Evolutionary conservation across 2,329 filamentous ascomycete genomes (phyloP).

Genomic region (Monosporascus sp.): DNA sequence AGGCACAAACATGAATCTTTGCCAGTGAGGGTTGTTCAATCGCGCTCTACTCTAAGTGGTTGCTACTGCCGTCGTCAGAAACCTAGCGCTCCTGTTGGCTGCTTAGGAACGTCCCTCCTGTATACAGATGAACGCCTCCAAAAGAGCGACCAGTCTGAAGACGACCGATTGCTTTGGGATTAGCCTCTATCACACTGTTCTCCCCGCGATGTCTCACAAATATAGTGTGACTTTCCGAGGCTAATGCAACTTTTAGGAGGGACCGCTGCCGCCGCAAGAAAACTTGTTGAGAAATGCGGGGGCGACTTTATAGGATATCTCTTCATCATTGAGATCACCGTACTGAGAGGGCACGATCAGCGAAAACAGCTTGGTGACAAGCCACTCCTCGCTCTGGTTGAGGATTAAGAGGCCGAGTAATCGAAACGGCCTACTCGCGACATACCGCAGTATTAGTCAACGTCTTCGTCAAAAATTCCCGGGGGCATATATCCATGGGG

Average conservation of each 20-base stretch:
- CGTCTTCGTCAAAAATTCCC: neutral
- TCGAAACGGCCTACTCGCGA: neutral
- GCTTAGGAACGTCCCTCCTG: no score
- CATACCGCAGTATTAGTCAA: neutral
- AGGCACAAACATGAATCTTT: no score
- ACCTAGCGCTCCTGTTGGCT: no score
- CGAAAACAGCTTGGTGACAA: conserved; percentile 64
- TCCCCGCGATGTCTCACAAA: no score
- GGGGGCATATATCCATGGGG: neutral
- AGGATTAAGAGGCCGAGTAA: conserved; percentile 35
- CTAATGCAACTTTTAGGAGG: conserved; percentile 56
- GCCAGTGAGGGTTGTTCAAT: no score
- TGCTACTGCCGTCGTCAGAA: no score
- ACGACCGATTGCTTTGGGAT: no score
- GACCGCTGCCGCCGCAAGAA: conserved; percentile 80
- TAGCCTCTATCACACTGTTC: no score
- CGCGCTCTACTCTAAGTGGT: no score
- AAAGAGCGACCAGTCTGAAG: no score
- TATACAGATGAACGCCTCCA: no score
- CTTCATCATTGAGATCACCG: conserved; percentile 93
- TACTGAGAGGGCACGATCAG: conserved; percentile 75
- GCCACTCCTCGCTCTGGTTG: conserved; percentile 78
- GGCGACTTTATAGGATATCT: conserved; percentile 83
- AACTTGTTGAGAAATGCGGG: conserved; percentile 79
- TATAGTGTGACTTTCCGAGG: neutral